These are phyloP conservation scores for Syzygium jambos DNA, from an alignment of 345 rosid genomes.

Conservation along the genomic window DNA sequence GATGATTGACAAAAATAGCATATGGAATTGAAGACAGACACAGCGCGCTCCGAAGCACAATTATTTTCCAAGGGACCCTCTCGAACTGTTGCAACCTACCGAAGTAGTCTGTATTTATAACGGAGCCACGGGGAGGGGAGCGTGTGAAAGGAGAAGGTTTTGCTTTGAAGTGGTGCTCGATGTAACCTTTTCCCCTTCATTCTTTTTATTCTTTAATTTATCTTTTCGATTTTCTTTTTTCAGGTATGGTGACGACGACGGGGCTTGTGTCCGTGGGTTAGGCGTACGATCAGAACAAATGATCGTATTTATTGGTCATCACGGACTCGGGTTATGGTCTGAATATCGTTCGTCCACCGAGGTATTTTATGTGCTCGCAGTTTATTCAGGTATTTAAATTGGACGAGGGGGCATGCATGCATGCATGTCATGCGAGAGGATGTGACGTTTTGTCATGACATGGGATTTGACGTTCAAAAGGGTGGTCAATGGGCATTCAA, in stretches of 20 bases:
- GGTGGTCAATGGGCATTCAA: neutral
- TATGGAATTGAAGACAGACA: neutral
- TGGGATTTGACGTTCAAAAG: neutral
- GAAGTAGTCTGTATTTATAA: conserved; percentile 1
- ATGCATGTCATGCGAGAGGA: conserved; percentile 35
- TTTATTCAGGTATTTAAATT: neutral
- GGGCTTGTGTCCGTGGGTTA: conserved; percentile 11
- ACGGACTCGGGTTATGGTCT: neutral
- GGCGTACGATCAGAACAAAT: neutral
- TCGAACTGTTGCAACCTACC: neutral
- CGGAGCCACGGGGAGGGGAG: neutral
- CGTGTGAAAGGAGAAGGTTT: neutral
- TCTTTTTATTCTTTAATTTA: neutral
- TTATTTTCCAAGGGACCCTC: neutral
- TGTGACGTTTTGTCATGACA: conserved; percentile 48
- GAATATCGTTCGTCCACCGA: neutral
- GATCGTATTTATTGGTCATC: neutral
- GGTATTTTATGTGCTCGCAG: neutral
- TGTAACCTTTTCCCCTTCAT: neutral
- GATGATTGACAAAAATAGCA: neutral
- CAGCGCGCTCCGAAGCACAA: neutral
- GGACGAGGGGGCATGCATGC: neutral
- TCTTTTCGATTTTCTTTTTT: neutral
- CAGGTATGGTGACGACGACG: neutral
- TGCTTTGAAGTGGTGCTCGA: neutral